A percentile compares a stretch with the other conserved stretches of the same genome.
Evolutionary conservation across 2,329 filamentous ascomycete genomes (phyloP).

Genomic region (Bipolaris zeicola): DNA sequence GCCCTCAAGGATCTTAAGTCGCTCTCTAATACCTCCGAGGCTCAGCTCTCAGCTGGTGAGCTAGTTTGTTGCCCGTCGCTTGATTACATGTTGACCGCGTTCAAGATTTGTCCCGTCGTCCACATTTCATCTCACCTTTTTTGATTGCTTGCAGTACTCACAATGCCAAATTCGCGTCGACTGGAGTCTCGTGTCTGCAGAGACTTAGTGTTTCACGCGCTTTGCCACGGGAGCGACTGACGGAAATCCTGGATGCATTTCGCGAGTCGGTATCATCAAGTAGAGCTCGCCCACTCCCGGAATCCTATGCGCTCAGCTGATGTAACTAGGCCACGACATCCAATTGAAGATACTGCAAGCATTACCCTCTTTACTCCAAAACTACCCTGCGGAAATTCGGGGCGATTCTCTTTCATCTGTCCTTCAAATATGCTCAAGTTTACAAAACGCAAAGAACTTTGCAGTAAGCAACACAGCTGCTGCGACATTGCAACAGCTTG

Average conservation of each 20-base stretch:
- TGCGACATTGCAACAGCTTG: slow-evolving; percentile 92
- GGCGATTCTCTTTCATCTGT: slow-evolving; percentile 81
- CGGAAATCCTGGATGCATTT: slow-evolving; percentile 85
- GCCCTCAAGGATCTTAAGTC: slow-evolving; percentile 87
- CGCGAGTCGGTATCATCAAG: slow-evolving; percentile 76
- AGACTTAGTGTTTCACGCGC: slow-evolving; percentile 82
- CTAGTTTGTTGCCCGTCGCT: not conserved
- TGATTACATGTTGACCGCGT: slow-evolving; percentile 7
- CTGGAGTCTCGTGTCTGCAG: slow-evolving; percentile 87
- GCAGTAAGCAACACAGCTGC: slow-evolving; percentile 96
- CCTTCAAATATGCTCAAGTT: slow-evolving; percentile 86
- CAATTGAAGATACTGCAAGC: slow-evolving; percentile 96
- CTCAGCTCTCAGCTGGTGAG: slow-evolving; percentile 73
- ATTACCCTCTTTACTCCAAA: slow-evolving; percentile 84
- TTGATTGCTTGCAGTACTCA: slow-evolving; percentile 89
- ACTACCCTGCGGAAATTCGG: slow-evolving; percentile 81
- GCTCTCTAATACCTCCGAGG: slow-evolving; percentile 74
- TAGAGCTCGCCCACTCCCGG: slow-evolving; percentile 49
- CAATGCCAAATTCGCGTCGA: slow-evolving; percentile 87
- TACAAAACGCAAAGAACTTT: slow-evolving; percentile 89
- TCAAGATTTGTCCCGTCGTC: slow-evolving; percentile 78
- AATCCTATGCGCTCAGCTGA: slow-evolving; percentile 17
- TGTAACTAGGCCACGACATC: slow-evolving; percentile 71
- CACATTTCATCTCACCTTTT: slow-evolving; percentile 90
- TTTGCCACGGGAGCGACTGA: slow-evolving; percentile 77